These are phyloP conservation scores for Quercus wislizeni DNA, from an alignment of 306 rosid genomes.

Conservation along the genomic window DNA sequence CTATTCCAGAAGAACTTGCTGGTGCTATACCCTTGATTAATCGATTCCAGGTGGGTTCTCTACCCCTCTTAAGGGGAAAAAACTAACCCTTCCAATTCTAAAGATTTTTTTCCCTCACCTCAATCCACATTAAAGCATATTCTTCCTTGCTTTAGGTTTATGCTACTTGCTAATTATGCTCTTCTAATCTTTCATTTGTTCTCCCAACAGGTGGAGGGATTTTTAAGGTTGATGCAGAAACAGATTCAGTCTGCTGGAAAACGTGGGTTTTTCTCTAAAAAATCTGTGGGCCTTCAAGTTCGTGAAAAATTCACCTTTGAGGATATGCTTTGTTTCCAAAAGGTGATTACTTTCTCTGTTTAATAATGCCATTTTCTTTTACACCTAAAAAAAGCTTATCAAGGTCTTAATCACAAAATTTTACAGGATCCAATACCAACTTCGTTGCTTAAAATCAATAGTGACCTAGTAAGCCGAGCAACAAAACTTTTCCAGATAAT, in stretches of 20 bases:
- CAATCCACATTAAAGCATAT: slow-evolving; percentile 2
- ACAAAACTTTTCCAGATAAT: slow-evolving; percentile 76
- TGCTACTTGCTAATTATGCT: slow-evolving; percentile 10
- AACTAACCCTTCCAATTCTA: not conserved
- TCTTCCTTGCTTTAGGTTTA: not conserved
- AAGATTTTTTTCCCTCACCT: not conserved
- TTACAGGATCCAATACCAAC: slow-evolving; percentile 89
- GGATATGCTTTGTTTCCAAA: slow-evolving; percentile 95
- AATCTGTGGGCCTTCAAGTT: slow-evolving; percentile 70
- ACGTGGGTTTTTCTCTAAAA: slow-evolving; percentile 86
- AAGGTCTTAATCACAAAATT: slow-evolving; percentile 16
- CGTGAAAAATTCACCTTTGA: slow-evolving; percentile 81
- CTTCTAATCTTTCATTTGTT: slow-evolving; percentile 10
- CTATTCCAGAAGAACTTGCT: slow-evolving; percentile 83
- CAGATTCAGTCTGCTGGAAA: slow-evolving; percentile 96
- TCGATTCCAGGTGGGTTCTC: slow-evolving; percentile 69
- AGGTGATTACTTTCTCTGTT: slow-evolving; percentile 43
- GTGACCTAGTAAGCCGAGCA: slow-evolving; percentile 84
- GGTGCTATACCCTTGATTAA: slow-evolving; percentile 87
- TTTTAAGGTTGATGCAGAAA: slow-evolving; percentile 84
- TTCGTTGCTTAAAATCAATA: slow-evolving; percentile 70
- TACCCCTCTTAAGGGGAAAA: not conserved
- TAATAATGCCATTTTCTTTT: not conserved
- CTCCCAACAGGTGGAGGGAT: slow-evolving; percentile 71
- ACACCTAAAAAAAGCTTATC: not conserved